These are phyloP conservation scores for Primulina eburnea DNA, from an alignment of 257 asterid genomes.

Conservation along the genomic window DNA sequence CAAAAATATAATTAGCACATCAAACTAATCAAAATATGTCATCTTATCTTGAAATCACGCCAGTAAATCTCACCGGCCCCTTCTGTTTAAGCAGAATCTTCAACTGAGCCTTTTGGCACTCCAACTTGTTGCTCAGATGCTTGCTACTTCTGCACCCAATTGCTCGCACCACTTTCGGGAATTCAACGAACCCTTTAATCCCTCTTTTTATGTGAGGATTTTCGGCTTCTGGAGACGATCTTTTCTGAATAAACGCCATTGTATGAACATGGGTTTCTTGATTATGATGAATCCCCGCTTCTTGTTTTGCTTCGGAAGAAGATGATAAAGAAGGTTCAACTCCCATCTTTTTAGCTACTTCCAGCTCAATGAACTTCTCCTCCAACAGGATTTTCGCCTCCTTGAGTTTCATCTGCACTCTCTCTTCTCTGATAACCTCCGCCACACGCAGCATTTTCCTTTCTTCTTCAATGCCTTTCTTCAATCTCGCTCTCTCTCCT, in stretches of 20 bases:
- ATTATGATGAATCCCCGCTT: conserved; percentile 9
- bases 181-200: conserved; percentile 86
- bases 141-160: conserved; percentile 63
- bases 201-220: conserved; percentile 85
- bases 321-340: neutral
- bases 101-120: conserved; percentile 79
- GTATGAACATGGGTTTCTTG: conserved; percentile 13
- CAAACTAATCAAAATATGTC: neutral
- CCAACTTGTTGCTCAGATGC: conserved; percentile 61
- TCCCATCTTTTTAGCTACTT: conserved; percentile 25
- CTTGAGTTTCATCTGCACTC: conserved; percentile 78
- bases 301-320: conserved; percentile 15
- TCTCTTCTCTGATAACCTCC: conserved; percentile 77
- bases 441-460: conserved; percentile 77
- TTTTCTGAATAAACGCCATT: conserved; percentile 29
- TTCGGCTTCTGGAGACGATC: conserved; percentile 40
- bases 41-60: conserved; percentile 43
- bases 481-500: conserved; percentile 40
- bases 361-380: conserved; percentile 50
- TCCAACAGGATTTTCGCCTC: conserved; percentile 65
- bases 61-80: conserved; percentile 38
- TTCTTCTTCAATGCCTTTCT: conserved; percentile 65
- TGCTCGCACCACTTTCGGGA: conserved; percentile 70
- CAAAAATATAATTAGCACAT: neutral
- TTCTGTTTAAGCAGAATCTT: conserved; percentile 61